Conservation (phyloP, 2,329 filamentous ascomycete genomes). For the Cucurbitaria berberidis region DNA sequence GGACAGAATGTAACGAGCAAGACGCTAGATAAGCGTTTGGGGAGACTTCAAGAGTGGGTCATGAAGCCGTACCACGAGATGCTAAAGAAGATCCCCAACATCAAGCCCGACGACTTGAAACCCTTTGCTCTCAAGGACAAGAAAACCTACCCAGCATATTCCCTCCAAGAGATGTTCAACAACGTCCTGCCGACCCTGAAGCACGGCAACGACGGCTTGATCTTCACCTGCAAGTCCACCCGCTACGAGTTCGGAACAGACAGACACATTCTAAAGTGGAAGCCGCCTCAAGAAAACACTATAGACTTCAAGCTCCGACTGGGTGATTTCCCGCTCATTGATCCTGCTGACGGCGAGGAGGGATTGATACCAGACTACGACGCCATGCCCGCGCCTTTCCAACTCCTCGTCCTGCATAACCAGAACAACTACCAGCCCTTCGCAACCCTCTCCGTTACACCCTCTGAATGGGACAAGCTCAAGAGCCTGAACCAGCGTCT, state of each 20-base stretch:
- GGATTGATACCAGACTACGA: conserved; percentile 78
- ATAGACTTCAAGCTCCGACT: conserved; percentile 87
- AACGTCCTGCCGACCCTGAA: conserved; percentile 81
- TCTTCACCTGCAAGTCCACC: conserved; percentile 93
- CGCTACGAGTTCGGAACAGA: conserved; percentile 91
- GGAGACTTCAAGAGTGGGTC: conserved; percentile 80
- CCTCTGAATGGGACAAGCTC: conserved; percentile 81
- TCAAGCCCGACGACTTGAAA: conserved; percentile 51
- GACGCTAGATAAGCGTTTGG: conserved; percentile 86
- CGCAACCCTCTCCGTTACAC: conserved; percentile 68
- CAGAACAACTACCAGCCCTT: conserved; percentile 70
- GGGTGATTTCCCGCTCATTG: conserved; percentile 71
- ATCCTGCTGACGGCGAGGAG: conserved; percentile 72
- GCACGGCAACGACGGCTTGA: conserved; percentile 95
- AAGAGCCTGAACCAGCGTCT: conserved; percentile 76
- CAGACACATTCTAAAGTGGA: conserved; percentile 95
- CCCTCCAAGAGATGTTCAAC: conserved; percentile 77
- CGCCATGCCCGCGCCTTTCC: conserved; percentile 69
- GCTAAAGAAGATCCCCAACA: conserved; percentile 63
- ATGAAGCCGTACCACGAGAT: conserved; percentile 72
- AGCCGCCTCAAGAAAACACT: conserved; percentile 92
- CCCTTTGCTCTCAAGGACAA: conserved; percentile 88
- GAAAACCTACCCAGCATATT: conserved; percentile 86
- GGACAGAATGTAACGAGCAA: conserved; percentile 75
- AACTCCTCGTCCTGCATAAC: conserved; percentile 73